These are phyloP conservation scores for Aspergillus sp. DNA, from an alignment of 2,329 filamentous ascomycete species.

Conservation along the genomic window DNA sequence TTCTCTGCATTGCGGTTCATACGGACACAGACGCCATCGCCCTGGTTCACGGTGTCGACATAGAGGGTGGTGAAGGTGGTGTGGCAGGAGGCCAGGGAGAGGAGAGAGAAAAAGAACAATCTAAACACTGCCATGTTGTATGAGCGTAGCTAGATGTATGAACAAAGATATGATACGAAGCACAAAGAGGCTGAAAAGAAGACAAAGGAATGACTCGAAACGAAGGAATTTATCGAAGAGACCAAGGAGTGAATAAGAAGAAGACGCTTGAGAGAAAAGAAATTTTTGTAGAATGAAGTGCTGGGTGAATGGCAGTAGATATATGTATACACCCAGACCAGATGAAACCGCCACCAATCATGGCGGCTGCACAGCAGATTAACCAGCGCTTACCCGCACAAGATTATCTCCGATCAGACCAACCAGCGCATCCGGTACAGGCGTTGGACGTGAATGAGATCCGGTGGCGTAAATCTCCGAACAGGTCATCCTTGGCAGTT, in stretches of 20 bases:
- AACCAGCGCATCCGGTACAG: not conserved
- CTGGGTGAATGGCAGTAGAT: not conserved
- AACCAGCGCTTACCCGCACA: not conserved
- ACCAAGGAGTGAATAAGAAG: not conserved
- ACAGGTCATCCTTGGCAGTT: not conserved
- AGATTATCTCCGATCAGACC: not conserved
- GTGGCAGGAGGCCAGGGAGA: slow-evolving; percentile 39
- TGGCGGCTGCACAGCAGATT: not conserved
- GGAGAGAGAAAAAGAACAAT: not conserved
- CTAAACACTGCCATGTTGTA: no score
- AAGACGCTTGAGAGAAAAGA: not conserved
- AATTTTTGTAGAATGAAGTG: no score
- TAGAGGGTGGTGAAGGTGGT: slow-evolving; percentile 65
- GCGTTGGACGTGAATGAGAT: not conserved
- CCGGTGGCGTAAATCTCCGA: not conserved
- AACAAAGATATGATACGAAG: no score
- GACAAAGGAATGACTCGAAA: no score
- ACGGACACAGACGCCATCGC: slow-evolving; percentile 70
- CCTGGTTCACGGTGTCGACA: slow-evolving; percentile 62
- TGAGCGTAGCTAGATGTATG: no score
- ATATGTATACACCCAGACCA: not conserved
- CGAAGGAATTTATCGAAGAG: not conserved
- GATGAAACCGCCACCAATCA: not conserved
- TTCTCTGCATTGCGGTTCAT: slow-evolving; percentile 57
- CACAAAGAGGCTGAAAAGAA: no score